Evolutionary conservation across 306 rosid genomes (phyloP).

Genomic region (Gastrolobium villosum): DNA sequence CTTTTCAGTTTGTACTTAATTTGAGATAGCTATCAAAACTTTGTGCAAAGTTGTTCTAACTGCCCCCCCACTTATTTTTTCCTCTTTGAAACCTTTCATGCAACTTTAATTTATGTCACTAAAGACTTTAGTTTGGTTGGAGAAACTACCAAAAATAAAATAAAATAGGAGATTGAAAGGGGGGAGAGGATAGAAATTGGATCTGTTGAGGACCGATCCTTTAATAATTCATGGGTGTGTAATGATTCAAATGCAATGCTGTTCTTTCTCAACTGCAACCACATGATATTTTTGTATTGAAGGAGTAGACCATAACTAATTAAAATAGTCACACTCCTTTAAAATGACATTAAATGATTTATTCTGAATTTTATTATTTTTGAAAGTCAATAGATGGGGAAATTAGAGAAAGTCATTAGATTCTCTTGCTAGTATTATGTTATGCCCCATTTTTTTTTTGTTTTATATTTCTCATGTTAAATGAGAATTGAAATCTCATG

Average conservation of each 20-base stretch:
- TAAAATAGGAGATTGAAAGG: slow-evolving; percentile 22
- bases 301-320: slow-evolving; percentile 39
- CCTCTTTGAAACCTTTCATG: slow-evolving; percentile 28
- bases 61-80: slow-evolving; percentile 22
- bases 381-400: not conserved
- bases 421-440: slow-evolving; percentile 5
- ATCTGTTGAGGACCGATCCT: slow-evolving; percentile 37
- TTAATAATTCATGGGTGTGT: slow-evolving; percentile 40
- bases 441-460: slow-evolving; percentile 10
- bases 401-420: slow-evolving; percentile 12
- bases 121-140: slow-evolving; percentile 36
- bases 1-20: slow-evolving; percentile 22
- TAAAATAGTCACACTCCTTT: slow-evolving; percentile 47
- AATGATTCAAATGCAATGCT: slow-evolving; percentile 43
- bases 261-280: slow-evolving; percentile 63
- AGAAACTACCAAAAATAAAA: slow-evolving; percentile 9
- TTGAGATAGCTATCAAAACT: not conserved
- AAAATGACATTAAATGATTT: slow-evolving; percentile 18
- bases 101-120: slow-evolving; percentile 48
- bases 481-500: too few relatives aligned
- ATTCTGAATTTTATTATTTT: slow-evolving; percentile 16
- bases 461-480: too few relatives aligned
- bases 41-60: slow-evolving; percentile 38
- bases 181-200: slow-evolving; percentile 9
- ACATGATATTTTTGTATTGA: slow-evolving; percentile 54